phyloP scores from a whole-genome alignment of 805 yeast species.

The Phaffomyces opuntiae region DNA sequence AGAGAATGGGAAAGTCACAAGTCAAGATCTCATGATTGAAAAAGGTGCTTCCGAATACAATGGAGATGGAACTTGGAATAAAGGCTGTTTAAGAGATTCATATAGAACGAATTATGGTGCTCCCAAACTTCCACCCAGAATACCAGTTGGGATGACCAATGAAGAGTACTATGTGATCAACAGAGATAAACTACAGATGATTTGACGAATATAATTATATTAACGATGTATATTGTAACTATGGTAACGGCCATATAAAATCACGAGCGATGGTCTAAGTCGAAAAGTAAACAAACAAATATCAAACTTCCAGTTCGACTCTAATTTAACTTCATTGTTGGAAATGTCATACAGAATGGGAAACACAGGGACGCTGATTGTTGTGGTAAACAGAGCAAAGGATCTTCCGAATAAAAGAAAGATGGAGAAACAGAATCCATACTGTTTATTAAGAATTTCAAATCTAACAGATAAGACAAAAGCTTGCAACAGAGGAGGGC shows the following conservation, averaged over 20 bases:
- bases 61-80: constrained; percentile 22
- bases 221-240: background rate
- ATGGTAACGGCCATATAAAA: background rate
- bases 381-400: constrained; percentile 73
- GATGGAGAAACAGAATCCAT: constrained; percentile 91
- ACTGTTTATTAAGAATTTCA: constrained; percentile 74
- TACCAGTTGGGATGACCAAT: constrained; percentile 20
- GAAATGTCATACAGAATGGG: constrained; percentile 23
- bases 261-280: background rate
- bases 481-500: constrained; percentile 83
- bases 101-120: constrained; percentile 5
- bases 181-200: constrained; percentile 8
- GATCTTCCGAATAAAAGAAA: constrained; percentile 82
- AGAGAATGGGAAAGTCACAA: constrained; percentile 12
- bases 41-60: constrained; percentile 19
- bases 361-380: constrained; percentile 49
- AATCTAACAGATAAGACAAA: constrained; percentile 76
- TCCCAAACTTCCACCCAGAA: constrained; percentile 21
- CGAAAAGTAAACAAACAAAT: constrained; percentile 4
- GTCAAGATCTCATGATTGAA: constrained; percentile 16
- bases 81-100: constrained; percentile 15
- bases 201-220: background rate
- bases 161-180: constrained; percentile 19
- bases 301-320: too few species aligned
- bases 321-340: background rate